Evolutionary conservation across 148 eudicot genomes (phyloP).

Genomic region (Dysphania ambrosioides): DNA sequence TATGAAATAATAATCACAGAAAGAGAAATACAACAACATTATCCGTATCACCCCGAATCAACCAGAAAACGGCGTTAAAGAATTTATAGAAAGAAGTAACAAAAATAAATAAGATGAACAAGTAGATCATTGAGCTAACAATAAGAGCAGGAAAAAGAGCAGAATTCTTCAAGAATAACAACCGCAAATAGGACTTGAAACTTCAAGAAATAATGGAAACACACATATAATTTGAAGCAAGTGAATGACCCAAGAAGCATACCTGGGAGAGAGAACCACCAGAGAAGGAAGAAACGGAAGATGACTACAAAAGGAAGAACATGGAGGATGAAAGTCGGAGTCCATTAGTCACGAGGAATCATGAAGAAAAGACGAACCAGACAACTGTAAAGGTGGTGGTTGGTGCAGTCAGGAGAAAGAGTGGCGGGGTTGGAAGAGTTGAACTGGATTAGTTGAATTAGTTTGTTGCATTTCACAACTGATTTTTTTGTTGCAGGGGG

Average conservation of each 20-base stretch:
- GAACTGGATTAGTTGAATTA: not conserved
- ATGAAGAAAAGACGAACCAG: not conserved
- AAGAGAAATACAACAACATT: too few species aligned
- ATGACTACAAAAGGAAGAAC: constrained; percentile 35
- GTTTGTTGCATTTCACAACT: not conserved
- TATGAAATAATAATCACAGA: too few species aligned
- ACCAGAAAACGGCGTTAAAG: too few species aligned
- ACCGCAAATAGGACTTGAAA: not conserved
- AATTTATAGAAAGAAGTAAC: not conserved
- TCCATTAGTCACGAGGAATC: not conserved
- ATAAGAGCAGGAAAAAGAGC: not conserved
- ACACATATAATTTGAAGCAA: not conserved
- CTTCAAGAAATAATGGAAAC: not conserved
- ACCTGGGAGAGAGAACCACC: constrained; percentile 56
- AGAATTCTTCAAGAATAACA: not conserved
- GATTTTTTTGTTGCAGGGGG: constrained; percentile 6
- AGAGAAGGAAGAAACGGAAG: constrained; percentile 46
- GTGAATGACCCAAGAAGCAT: not conserved
- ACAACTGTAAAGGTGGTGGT: not conserved
- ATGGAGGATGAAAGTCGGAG: constrained; percentile 10
- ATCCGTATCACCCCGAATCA: too few species aligned
- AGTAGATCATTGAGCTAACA: not conserved
- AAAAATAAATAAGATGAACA: not conserved
- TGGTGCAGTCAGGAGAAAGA: not conserved
- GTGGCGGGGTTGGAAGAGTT: not conserved